phyloP scores from a whole-genome alignment of 345 rosid species.

The Citrus reticulata region DNA sequence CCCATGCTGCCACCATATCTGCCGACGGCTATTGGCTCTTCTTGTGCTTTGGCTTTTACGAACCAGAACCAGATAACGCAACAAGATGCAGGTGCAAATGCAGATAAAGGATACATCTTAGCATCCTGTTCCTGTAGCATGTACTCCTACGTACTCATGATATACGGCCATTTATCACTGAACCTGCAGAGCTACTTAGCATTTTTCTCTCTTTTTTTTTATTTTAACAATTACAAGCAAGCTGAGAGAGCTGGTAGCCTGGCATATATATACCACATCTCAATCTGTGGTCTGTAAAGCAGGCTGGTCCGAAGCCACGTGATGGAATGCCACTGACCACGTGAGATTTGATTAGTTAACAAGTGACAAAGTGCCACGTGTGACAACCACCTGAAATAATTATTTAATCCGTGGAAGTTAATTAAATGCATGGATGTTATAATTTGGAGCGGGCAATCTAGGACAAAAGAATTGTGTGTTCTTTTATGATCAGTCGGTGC shows the following conservation, averaged over 20 bases:
- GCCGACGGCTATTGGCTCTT: background rate
- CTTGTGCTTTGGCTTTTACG: background rate
- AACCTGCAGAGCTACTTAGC: background rate
- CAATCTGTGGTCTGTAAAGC: background rate
- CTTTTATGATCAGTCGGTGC: background rate
- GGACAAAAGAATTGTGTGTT: background rate
- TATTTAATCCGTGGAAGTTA: background rate
- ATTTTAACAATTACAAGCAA: background rate
- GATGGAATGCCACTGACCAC: background rate
- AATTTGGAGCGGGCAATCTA: background rate
- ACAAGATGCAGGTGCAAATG: constrained; percentile 37
- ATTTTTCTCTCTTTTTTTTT: background rate
- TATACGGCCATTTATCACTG: background rate
- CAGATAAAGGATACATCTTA: constrained; percentile 26
- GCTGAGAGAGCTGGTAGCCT: background rate
- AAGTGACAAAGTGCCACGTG: background rate
- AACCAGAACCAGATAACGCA: background rate
- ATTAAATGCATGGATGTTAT: no score
- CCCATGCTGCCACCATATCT: no score
- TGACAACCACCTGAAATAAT: background rate
- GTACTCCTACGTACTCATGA: background rate
- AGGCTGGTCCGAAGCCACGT: constrained; percentile 2
- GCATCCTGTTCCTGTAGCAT: background rate
- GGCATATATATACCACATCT: no score
- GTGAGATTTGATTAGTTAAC: background rate